These are phyloP conservation scores for Xylaria sp. DNA, from an alignment of 2,329 filamentous ascomycete species.

Conservation along the genomic window DNA sequence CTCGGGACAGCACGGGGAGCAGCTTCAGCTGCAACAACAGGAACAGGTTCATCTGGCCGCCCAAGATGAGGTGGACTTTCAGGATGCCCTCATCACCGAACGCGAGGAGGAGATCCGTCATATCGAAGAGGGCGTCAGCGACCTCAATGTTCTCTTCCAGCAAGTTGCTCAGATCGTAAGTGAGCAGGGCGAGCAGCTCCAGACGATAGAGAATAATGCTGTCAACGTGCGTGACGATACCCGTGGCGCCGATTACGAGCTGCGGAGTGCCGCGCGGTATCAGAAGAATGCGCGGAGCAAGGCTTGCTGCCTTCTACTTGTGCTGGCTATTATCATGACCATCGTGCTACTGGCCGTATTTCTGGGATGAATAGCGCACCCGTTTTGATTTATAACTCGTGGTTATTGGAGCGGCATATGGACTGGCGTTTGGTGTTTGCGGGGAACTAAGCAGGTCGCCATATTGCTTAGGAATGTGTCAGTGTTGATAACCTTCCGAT, in stretches of 20 bases:
- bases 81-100: slow-evolving; percentile 94
- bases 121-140: slow-evolving; percentile 95
- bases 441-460: neutral
- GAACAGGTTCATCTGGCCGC: slow-evolving; percentile 84
- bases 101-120: slow-evolving; percentile 97
- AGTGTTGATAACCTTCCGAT: slow-evolving; percentile 22
- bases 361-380: slow-evolving; percentile 66
- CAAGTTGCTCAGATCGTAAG: slow-evolving; percentile 98
- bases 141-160: slow-evolving; percentile 95
- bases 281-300: slow-evolving; percentile 97
- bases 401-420: slow-evolving; percentile 27
- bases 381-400: slow-evolving; percentile 24
- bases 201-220: slow-evolving; percentile 89
- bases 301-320: slow-evolving; percentile 89
- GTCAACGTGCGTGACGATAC: slow-evolving; percentile 85
- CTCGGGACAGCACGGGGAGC: slow-evolving; percentile 49
- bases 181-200: slow-evolving; percentile 90
- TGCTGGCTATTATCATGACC: slow-evolving; percentile 87
- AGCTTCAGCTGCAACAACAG: slow-evolving; percentile 59
- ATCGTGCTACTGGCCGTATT: slow-evolving; percentile 90
- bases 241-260: slow-evolving; percentile 84
- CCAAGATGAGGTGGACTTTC: slow-evolving; percentile 97
- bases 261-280: slow-evolving; percentile 86
- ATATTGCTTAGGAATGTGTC: slow-evolving; percentile 3
- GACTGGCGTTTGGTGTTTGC: slow-evolving; percentile 36